Base-by-base conservation (phyloP, 2,329 filamentous ascomycete species). In the Curvularia spicifera region DNA sequence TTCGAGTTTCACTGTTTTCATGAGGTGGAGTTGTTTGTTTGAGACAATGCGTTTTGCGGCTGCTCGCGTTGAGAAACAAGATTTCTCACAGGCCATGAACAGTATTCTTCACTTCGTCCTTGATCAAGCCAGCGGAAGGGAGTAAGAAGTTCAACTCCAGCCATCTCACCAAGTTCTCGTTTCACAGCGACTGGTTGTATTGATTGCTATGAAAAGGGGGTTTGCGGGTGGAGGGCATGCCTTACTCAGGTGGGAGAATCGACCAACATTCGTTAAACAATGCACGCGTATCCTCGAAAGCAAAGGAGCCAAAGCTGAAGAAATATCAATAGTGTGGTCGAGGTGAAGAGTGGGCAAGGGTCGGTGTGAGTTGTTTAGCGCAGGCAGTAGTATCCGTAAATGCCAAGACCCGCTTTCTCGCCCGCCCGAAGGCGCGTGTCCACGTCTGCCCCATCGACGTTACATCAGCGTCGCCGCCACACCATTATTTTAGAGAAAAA, bases 161-260 rank as follows among this genome's bases (percentile, higher is more conserved):
- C 68, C 68, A 70, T 70, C 58, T 64, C 66, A 62, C 61, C 55
- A 49, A 53, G 43, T 46, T 44, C 51, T 45, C 37, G 53, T 53
- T 56, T 49, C 42, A 46, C 50, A 57, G 59, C 55, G 40, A 52
- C 59, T 53, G 55, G 52, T 55, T 53, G 31, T 54, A 54, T 57
- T 60, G 58, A 57, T 61, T 62, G 52, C 57, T 56, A 54, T 46
- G 57, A 56, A 50, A 51, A 39, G 48, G 44, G 52, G 54, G 57
- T 44, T 59, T 52, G 35, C 60, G 59, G 54, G 58, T 64, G 52
- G 56, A 61, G 62, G 61, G 57, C 61, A 51, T 66, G 60, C 68
- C 66, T 68, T 70, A 69, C 65, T 68, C 60, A 44, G 54, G 53
- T 60, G 48, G 60, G 60, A 43, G 54, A 63, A 65, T 65, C 65